These are phyloP conservation scores for Myxozyma melibiosi DNA, from an alignment of 805 yeast genomes.

Conservation along the genomic window DNA sequence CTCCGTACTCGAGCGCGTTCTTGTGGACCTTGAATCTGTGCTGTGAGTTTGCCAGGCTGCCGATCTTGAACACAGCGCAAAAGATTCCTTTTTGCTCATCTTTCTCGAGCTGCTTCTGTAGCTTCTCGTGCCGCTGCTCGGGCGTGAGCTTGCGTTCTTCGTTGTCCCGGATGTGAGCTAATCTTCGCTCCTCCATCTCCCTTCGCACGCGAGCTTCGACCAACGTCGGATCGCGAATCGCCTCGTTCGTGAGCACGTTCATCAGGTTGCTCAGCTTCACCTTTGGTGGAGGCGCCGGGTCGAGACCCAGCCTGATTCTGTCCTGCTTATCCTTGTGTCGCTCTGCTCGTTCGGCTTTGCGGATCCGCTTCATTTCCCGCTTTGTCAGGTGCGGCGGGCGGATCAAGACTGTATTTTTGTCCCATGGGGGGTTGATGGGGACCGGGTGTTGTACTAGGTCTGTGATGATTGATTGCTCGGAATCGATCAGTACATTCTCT, in stretches of 20 bases:
- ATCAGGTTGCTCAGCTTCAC: constrained; percentile 81
- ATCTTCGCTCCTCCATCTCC: constrained; percentile 66
- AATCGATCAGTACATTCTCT: constrained; percentile 36
- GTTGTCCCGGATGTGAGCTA: constrained; percentile 63
- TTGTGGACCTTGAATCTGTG: constrained; percentile 74
- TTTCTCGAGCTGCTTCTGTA: constrained; percentile 48
- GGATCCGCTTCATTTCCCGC: constrained; percentile 69
- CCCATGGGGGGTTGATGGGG: constrained; percentile 63
- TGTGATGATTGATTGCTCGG: constrained; percentile 56
- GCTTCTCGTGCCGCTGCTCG: constrained; percentile 59
- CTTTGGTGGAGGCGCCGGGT: constrained; percentile 87
- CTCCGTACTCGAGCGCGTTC: constrained; percentile 71
- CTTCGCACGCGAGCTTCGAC: constrained; percentile 71
- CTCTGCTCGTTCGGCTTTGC: constrained; percentile 68
- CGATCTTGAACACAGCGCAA: constrained; percentile 61
- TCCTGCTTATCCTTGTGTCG: constrained; percentile 73
- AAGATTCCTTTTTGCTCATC: constrained; percentile 57
- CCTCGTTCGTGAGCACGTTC: constrained; percentile 82
- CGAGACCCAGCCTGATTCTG: constrained; percentile 74
- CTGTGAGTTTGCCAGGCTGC: constrained; percentile 60
- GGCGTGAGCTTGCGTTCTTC: constrained; percentile 60
- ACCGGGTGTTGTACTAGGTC: constrained; percentile 83
- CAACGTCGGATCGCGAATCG: constrained; percentile 84
- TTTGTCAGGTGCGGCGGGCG: constrained; percentile 67
- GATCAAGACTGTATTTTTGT: constrained; percentile 46